Base-by-base conservation (phyloP, 2,329 filamentous ascomycete genomes). In the Exophiala bonariae region DNA sequence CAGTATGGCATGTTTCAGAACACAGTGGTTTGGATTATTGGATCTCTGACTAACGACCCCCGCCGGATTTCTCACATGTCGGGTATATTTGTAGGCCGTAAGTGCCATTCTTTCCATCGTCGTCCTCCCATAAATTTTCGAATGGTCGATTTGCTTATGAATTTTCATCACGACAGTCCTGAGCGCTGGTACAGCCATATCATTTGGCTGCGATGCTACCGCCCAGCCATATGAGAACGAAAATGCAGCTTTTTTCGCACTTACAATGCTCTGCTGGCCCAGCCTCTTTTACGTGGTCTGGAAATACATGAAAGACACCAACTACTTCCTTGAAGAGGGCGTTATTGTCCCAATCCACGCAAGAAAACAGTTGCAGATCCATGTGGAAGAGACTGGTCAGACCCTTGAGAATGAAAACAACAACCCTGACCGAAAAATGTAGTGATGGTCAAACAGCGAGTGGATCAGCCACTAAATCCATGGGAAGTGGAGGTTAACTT, bases 311-410 rank as follows among this genome's bases (percentile, higher is more conserved):
- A 47, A 34, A n/a, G 51, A 58, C 14, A 58, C 51, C 6, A 56
- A 58, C 23, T 58, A 58, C 23, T 57, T 57, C 20, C 11, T 37
- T 14, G 55, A 58, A 34, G 52, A 52, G n/a, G 40, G 40, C 30
- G 55, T 58, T 16, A 55, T 58, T 35, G 55, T 55, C 7, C 55
- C 55, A 17, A 34, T 32, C 28, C 28, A 43, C 16, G 23, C 50
- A 9, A 9, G 28, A 31, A 31, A 9, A n/a, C 9, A 31, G n/a
- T 31, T 31, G 28, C 9, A n/a, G 9, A 9, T 9, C 28, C n/a
- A 9, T 9, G 28, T n/a, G 9, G 28, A 31, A 31, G 28, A 31
- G 28, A 9, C 28, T n/a, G 28, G 28, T 9, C 9, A 31, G 28
- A 31, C n/a, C n/a, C n/a, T n/a, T n/a, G n/a, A n/a, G n/a, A n/a